A percentile compares a stretch with the other conserved stretches of the same genome.
Conservation (phyloP, 768 basidiomycete species). For the Mycena chlorophos region DNA sequence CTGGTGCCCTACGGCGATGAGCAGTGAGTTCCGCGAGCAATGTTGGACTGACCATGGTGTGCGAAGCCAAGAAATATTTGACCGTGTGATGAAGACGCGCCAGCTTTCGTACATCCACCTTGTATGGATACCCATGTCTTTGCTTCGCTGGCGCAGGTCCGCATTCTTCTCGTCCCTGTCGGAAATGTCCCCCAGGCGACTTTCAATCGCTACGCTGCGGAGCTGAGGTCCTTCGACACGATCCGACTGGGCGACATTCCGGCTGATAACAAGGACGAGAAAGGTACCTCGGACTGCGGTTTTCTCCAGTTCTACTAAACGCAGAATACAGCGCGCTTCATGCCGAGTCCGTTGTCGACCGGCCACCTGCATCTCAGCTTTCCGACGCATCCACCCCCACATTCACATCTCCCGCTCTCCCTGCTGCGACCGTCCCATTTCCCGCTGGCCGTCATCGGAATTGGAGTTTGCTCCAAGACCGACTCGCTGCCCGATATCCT, state of each 20-base stretch:
- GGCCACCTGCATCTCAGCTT: conserved; percentile 83
- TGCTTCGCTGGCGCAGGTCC: conserved; percentile 82
- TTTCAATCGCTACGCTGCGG: conserved; percentile 72
- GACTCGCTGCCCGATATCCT: conserved; percentile 54
- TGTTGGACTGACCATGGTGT: conserved; percentile 14
- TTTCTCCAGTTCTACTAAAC: conserved; percentile 12
- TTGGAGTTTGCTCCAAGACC: conserved; percentile 66
- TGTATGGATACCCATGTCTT: conserved; percentile 72
- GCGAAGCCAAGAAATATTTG: conserved; percentile 3
- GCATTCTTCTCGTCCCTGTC: conserved; percentile 83
- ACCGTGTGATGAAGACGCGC: neutral
- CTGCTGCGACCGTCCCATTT: conserved; percentile 80
- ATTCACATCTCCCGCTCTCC: conserved; percentile 64
- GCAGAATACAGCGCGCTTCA: conserved; percentile 64
- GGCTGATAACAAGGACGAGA: conserved; percentile 72
- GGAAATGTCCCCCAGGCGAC: conserved; percentile 67
- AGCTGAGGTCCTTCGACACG: conserved; percentile 71
- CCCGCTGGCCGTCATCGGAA: conserved; percentile 84
- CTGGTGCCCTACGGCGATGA: conserved; percentile 56
- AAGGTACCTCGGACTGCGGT: conserved; percentile 55
- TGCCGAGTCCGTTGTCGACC: conserved; percentile 72
- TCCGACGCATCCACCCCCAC: conserved; percentile 71
- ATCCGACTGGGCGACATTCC: conserved; percentile 84
- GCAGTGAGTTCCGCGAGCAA: conserved; percentile 22
- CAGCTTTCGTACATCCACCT: neutral